These are phyloP conservation scores for Cercophora sp. DNA, from an alignment of 495 filamentous ascomycete genomes.

Conservation along the genomic window DNA sequence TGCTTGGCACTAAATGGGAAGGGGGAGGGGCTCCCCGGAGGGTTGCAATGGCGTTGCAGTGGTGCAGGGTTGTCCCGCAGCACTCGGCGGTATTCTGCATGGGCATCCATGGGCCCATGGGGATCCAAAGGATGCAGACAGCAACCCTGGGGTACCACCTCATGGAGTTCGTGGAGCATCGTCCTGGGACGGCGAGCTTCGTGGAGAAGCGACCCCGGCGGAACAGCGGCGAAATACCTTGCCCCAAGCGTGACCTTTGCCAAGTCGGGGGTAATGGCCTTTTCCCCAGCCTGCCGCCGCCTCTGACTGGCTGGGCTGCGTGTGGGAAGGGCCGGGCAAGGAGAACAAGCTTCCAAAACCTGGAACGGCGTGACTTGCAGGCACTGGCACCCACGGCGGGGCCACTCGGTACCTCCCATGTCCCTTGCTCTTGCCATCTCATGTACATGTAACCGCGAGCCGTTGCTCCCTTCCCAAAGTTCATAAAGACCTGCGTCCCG, in stretches of 20 bases:
- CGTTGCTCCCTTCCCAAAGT: too few species aligned
- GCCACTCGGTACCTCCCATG: too few species aligned
- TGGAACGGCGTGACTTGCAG: constrained; percentile 17
- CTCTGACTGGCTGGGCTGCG: constrained; percentile 20
- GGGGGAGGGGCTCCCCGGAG: too few species aligned
- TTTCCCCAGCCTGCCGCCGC: constrained; percentile 18
- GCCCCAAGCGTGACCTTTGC: constrained; percentile 24
- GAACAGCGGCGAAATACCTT: constrained; percentile 32
- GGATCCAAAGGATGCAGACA: neutral
- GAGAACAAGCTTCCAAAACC: constrained; percentile 19
- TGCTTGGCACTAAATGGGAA: too few species aligned
- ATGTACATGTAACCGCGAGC: too few species aligned
- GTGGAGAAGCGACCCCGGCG: constrained; percentile 33
- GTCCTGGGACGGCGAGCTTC: too few species aligned
- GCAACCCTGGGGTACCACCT: neutral
- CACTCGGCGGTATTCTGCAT: constrained; percentile 34
- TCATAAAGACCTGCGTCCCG: constrained; percentile 12
- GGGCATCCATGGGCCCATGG: neutral
- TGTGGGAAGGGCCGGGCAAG: constrained; percentile 15
- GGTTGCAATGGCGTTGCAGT: constrained; percentile 6
- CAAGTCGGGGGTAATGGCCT: constrained; percentile 28
- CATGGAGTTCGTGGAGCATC: too few species aligned
- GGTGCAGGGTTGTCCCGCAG: constrained; percentile 6
- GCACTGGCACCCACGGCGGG: too few species aligned
- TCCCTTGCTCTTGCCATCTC: too few species aligned